Evolutionary conservation across 345 rosid genomes (phyloP).

Genomic region (Fremontodendron californicum): DNA sequence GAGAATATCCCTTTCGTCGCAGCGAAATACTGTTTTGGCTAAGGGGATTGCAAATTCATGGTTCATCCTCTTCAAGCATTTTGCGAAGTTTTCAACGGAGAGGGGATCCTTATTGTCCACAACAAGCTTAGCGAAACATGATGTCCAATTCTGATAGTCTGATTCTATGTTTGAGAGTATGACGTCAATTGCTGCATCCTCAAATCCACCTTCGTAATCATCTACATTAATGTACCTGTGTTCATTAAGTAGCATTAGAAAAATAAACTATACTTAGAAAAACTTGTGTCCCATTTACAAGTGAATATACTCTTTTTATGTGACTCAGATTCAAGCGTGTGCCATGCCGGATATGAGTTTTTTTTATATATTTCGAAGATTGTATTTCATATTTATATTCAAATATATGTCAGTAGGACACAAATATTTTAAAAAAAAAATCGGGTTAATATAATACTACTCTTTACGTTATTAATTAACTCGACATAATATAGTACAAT

Average conservation of each 20-base stretch:
- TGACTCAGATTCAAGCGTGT: no score
- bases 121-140: conserved; percentile 35
- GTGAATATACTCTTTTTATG: no score
- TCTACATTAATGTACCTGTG: conserved; percentile 53
- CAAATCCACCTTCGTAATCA: conserved; percentile 63
- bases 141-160: conserved; percentile 47
- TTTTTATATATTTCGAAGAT: no score
- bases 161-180: conserved; percentile 46
- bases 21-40: conserved; percentile 56
- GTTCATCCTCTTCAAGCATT: conserved; percentile 42
- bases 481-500: no score
- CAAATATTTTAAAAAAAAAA: no score
- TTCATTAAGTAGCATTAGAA: neutral
- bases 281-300: no score
- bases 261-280: neutral
- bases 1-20: conserved; percentile 53
- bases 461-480: neutral
- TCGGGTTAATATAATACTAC: no score
- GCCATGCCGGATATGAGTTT: no score
- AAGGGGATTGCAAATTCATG: conserved; percentile 50
- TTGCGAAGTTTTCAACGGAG: conserved; percentile 30
- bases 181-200: conserved; percentile 31
- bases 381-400: no score
- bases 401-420: no score
- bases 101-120: conserved; percentile 41